These are phyloP conservation scores for Aleurites moluccanus DNA, from an alignment of 441 rosid species.

Conservation along the genomic window DNA sequence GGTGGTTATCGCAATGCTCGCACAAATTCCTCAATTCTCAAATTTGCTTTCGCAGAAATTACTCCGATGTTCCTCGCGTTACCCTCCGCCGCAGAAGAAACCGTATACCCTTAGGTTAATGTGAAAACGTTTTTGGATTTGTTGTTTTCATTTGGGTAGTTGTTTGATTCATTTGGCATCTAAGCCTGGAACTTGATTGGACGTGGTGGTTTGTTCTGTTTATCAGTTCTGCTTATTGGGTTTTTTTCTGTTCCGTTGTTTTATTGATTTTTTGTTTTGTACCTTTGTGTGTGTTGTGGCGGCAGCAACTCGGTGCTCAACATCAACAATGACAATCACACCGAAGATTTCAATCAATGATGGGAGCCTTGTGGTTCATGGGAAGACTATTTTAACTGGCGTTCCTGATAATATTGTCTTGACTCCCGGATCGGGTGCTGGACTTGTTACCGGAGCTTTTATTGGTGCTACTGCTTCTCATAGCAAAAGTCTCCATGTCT, in stretches of 20 bases:
- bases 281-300: not conserved
- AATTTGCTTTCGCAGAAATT: constrained; percentile 7
- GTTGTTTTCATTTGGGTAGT: not conserved
- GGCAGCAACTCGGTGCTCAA: constrained; percentile 38
- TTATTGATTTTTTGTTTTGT: not conserved
- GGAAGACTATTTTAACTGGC: constrained; percentile 82
- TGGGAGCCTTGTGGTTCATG: constrained; percentile 85
- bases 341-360: constrained; percentile 69
- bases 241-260: not conserved
- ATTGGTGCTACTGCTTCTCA: constrained; percentile 84
- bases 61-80: constrained; percentile 4
- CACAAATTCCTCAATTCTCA: constrained; percentile 4
- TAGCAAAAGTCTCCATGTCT: constrained; percentile 88
- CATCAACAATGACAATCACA: constrained; percentile 74
- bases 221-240: not conserved
- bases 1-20: constrained; percentile 2
- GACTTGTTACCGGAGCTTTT: constrained; percentile 68
- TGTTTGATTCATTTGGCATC: not conserved
- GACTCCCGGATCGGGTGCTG: constrained; percentile 68
- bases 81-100: constrained; percentile 7
- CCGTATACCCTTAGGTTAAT: constrained; percentile 17
- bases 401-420: constrained; percentile 76
- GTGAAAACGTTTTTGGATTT: not conserved
- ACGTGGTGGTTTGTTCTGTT: not conserved
- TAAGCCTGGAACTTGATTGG: not conserved